Evolutionary conservation across 371 early-diverging fungal species (phyloP), one percentile per base, ranked within the genome.

Genomic region (Rhizomucor miehei): DNA sequence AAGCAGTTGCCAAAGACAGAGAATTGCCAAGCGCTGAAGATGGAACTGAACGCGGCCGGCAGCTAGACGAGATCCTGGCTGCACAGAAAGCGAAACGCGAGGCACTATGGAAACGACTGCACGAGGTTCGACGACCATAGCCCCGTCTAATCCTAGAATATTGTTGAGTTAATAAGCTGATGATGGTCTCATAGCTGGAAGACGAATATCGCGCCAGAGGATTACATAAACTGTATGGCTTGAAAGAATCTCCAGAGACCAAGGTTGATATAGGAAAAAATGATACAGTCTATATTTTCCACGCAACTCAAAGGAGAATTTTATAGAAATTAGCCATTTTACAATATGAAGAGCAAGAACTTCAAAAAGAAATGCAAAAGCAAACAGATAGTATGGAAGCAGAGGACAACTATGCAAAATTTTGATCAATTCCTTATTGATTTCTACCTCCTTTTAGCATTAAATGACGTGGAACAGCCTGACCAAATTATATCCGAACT

Each of bases 91-190:
- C 4, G 3, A 57, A 71, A 52, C 59, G 60, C 44, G 62, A 61
- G 34, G 13, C 19, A 39, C 54, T 71, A 35, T 75, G 72, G 72
- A 45, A 61, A 29, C 44, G 54, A 52, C 61, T 71, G 6, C 65
- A 75, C 36, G 34, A 65, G 34, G 74, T 67, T 46, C 21, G 3
- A 29, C 29, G 29, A n/a, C n/a, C n/a, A n/a, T n/a, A n/a, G n/a
- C n/a, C n/a, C n/a, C n/a, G n/a, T n/a, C n/a, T n/a, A n/a, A n/a
- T n/a, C n/a, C n/a, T n/a, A n/a, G n/a, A n/a, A n/a, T n/a, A n/a
- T n/a, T n/a, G n/a, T n/a, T n/a, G n/a, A n/a, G n/a, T n/a, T n/a
- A n/a, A n/a, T n/a, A n/a, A n/a, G n/a, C n/a, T n/a, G n/a, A n/a
- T n/a, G n/a, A n/a, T n/a, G n/a, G n/a, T n/a, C n/a, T n/a, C n/a